These are phyloP conservation scores for Aspergillus fumigatus DNA, from an alignment of 2,329 filamentous ascomycete species.

Conservation along the genomic window DNA sequence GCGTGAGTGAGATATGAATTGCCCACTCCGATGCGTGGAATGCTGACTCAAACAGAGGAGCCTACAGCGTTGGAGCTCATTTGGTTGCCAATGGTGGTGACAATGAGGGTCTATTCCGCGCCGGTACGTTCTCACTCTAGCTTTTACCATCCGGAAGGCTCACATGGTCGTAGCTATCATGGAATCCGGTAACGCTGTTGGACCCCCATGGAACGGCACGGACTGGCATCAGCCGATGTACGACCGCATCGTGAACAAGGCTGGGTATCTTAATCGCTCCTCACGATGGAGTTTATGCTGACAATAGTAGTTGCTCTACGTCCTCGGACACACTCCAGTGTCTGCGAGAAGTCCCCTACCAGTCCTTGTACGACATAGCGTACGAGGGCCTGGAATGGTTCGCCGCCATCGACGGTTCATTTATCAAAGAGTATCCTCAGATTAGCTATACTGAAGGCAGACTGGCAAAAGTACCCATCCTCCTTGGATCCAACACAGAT, in stretches of 20 bases:
- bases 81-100: slow-evolving; percentile 26
- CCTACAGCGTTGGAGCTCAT: slow-evolving; percentile 29
- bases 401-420: slow-evolving; percentile 52
- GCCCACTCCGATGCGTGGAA: not conserved
- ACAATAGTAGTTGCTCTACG: slow-evolving; percentile 19
- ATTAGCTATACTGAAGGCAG: slow-evolving; percentile 53
- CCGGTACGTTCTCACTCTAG: slow-evolving; percentile 14
- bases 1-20: slow-evolving; percentile 16
- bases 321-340: slow-evolving; percentile 25
- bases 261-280: slow-evolving; percentile 13
- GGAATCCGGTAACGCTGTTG: slow-evolving; percentile 29
- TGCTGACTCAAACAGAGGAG: slow-evolving; percentile 18
- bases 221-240: slow-evolving; percentile 33
- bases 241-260: slow-evolving; percentile 23
- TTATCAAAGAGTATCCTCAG: slow-evolving; percentile 51
- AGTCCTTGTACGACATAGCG: slow-evolving; percentile 19
- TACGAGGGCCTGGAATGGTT: slow-evolving; percentile 29
- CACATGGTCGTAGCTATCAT: slow-evolving; percentile 21
- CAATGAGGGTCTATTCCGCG: slow-evolving; percentile 28
- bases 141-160: not conserved
- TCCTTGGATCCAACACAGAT: slow-evolving; percentile 61
- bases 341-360: slow-evolving; percentile 25
- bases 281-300: not conserved
- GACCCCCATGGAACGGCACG: slow-evolving; percentile 29
- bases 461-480: slow-evolving; percentile 59